A percentile compares a stretch with the other conserved stretches of the same genome.
phyloP scores from a whole-genome alignment of 352 stramenopile species.

The Phytopythium vexans region DNA sequence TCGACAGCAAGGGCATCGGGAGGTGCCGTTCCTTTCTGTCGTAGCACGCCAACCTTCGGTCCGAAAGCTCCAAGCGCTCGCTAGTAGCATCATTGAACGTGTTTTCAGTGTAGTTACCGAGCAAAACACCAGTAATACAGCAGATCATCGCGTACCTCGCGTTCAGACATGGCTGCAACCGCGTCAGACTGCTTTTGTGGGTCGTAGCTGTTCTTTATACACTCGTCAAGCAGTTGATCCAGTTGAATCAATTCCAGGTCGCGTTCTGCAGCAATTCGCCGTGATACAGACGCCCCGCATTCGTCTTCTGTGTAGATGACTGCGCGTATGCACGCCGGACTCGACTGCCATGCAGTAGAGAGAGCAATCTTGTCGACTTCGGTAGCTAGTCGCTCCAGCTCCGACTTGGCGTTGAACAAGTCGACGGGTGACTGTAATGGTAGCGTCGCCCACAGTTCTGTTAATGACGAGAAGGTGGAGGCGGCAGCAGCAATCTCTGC shows the following conservation, averaged over 20 bases:
- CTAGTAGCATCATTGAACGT: slow-evolving; percentile 16
- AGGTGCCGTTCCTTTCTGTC: slow-evolving; percentile 45
- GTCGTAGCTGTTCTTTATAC: slow-evolving; percentile 48
- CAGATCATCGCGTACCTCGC: slow-evolving; percentile 33
- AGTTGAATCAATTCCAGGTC: slow-evolving; percentile 30
- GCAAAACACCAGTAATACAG: not conserved
- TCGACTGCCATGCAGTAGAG: slow-evolving; percentile 9
- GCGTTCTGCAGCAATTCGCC: slow-evolving; percentile 32
- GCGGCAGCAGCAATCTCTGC: slow-evolving; percentile 1
- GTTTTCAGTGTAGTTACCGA: not conserved
- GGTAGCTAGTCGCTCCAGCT: slow-evolving; percentile 15
- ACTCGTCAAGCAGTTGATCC: slow-evolving; percentile 50
- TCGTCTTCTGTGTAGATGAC: slow-evolving; percentile 31
- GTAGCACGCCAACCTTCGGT: slow-evolving; percentile 28
- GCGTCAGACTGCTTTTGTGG: slow-evolving; percentile 41
- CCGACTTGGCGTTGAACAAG: slow-evolving; percentile 10
- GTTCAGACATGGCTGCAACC: slow-evolving; percentile 24
- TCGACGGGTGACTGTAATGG: slow-evolving; percentile 12
- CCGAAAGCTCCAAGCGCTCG: slow-evolving; percentile 49
- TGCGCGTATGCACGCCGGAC: slow-evolving; percentile 12
- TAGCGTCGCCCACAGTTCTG: slow-evolving; percentile 24
- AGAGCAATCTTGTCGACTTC: not conserved
- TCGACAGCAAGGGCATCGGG: slow-evolving; percentile 47
- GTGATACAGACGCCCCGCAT: slow-evolving; percentile 12
- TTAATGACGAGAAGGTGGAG: slow-evolving; percentile 20